phyloP scores from a whole-genome alignment of 2,329 filamentous ascomycete species.

The Metarhizium humberi region DNA sequence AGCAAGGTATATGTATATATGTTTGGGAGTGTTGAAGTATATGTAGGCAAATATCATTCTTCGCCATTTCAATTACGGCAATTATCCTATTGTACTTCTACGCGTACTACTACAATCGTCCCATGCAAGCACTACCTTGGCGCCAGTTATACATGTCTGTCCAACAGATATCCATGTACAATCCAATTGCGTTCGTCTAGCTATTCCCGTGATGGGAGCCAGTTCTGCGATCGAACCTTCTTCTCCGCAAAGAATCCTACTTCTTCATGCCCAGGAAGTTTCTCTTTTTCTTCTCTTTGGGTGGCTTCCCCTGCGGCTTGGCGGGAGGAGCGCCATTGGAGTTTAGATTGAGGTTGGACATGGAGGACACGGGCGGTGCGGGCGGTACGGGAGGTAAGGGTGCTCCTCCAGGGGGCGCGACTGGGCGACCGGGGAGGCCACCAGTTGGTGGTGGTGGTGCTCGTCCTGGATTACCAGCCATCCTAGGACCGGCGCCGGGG shows the following conservation, averaged over 20 bases:
- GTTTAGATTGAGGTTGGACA: slow-evolving; percentile 45
- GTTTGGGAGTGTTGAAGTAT: too few relatives aligned
- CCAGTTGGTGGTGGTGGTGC: slow-evolving; percentile 5
- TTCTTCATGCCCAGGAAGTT: slow-evolving; percentile 54
- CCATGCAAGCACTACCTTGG: not conserved
- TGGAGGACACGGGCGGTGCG: slow-evolving; percentile 42
- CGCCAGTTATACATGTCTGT: not conserved
- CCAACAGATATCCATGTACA: not conserved
- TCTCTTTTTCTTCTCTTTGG: slow-evolving; percentile 54
- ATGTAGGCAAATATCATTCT: not conserved
- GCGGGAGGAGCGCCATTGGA: slow-evolving; percentile 13
- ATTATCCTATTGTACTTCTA: not conserved
- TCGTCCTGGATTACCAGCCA: not conserved
- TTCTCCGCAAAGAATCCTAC: slow-evolving; percentile 24
- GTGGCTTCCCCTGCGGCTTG: slow-evolving; percentile 29
- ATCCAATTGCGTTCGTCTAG: not conserved
- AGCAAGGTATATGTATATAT: too few relatives aligned
- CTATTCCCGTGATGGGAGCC: not conserved
- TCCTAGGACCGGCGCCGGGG: slow-evolving; percentile 1
- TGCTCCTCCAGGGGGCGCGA: slow-evolving; percentile 7
- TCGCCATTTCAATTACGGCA: not conserved
- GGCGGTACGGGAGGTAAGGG: slow-evolving; percentile 4
- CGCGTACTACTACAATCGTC: not conserved
- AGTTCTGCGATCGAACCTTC: not conserved
- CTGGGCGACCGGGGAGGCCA: slow-evolving; percentile 17